Conservation (phyloP, 768 basidiomycete genomes). For the Trametes maxima region DNA sequence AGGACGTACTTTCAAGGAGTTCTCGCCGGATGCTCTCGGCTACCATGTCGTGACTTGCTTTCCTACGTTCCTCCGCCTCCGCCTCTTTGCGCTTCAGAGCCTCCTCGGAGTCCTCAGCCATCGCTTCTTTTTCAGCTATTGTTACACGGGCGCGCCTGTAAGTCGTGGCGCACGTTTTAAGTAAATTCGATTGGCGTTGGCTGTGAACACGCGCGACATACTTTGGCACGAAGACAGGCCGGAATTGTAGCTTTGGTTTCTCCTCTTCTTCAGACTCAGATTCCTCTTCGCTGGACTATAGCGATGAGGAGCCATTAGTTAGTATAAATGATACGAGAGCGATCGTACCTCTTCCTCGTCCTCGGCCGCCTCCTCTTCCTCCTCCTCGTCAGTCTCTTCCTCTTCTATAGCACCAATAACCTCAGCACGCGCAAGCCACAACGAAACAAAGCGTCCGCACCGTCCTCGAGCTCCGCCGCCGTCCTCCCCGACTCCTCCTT, state of each 20-base stretch:
- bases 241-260: constrained; percentile 72
- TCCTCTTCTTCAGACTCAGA: constrained; percentile 73
- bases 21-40: constrained; percentile 93
- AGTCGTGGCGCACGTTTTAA: neutral
- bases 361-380: constrained; percentile 40
- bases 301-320: constrained; percentile 22
- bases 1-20: constrained; percentile 82
- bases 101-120: constrained; percentile 78
- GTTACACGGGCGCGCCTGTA: constrained; percentile 76
- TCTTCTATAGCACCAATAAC: constrained; percentile 4
- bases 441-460: neutral
- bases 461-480: constrained; percentile 33
- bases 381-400: constrained; percentile 51
- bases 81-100: constrained; percentile 65
- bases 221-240: constrained; percentile 97
- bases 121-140: constrained; percentile 65
- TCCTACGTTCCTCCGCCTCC: constrained; percentile 80
- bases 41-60: constrained; percentile 89
- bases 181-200: neutral
- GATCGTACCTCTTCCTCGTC: constrained; percentile 50
- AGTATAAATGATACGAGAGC: neutral
- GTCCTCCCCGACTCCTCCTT: constrained; percentile 80
- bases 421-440: neutral
- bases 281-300: constrained; percentile 84
- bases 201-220: constrained; percentile 40